Conservation (phyloP, 257 asterid genomes). For the Solanum ossicruentum region DNA sequence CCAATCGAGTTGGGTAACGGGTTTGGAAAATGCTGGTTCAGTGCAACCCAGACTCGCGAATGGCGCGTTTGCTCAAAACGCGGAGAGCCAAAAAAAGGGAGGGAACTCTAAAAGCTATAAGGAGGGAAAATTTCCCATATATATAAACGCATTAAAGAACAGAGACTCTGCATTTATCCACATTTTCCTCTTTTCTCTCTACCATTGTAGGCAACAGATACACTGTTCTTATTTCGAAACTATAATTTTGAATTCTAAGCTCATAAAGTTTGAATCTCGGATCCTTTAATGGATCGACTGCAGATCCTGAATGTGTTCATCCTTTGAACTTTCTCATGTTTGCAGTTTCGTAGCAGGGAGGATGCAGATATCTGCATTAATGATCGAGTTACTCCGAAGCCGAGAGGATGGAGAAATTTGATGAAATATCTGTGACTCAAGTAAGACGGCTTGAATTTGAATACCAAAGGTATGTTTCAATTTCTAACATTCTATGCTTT, state of each 20-base stretch:
- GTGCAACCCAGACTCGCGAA: not conserved
- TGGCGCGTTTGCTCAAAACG: slow-evolving; percentile 1
- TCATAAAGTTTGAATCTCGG: not conserved
- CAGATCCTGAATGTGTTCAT: not conserved
- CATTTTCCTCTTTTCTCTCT: not conserved
- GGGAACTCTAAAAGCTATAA: not conserved
- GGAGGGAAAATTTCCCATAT: not conserved
- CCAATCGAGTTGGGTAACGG: not conserved
- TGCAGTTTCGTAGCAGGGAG: not conserved
- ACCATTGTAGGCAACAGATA: not conserved
- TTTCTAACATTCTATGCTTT: not conserved
- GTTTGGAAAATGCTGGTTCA: not conserved
- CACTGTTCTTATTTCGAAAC: not conserved
- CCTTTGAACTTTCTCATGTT: not conserved
- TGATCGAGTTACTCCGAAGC: not conserved
- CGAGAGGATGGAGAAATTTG: not conserved
- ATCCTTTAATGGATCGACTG: not conserved
- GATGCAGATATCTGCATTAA: not conserved
- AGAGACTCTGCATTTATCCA: not conserved
- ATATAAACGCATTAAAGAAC: not conserved
- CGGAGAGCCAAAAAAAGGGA: slow-evolving; percentile 19
- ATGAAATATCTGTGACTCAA: no score
- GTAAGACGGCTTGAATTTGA: not conserved
- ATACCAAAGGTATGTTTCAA: not conserved
- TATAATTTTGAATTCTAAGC: not conserved